Evolutionary conservation across 2,329 filamentous ascomycete species (phyloP).

Genomic region (Hymenoscyphus fructigenus): DNA sequence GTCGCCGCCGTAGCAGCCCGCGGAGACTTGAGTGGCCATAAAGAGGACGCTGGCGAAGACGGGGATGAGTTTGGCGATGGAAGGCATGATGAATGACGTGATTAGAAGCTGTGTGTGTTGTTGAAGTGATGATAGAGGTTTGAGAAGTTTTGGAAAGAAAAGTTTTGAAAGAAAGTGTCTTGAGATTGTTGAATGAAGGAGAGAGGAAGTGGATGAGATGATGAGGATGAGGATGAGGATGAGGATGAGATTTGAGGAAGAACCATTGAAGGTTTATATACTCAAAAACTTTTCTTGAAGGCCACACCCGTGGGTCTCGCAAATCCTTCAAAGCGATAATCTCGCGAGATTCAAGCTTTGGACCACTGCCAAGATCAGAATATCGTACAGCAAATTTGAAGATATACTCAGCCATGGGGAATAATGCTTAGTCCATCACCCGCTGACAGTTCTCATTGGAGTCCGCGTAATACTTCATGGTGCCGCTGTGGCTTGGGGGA

Average conservation of each 20-base stretch:
- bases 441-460: background rate
- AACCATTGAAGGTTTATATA: background rate
- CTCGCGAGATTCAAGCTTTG: background rate
- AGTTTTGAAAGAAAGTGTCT: background rate
- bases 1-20: background rate
- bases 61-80: slow-evolving; percentile 1
- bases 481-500: background rate
- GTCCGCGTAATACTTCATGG: background rate
- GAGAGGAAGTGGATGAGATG: background rate
- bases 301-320: background rate
- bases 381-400: background rate
- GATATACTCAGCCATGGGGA: slow-evolving; percentile 1
- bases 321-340: background rate
- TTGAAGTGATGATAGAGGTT: background rate
- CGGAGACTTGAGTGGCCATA: background rate
- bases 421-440: background rate
- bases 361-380: background rate
- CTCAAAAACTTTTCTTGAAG: background rate
- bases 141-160: background rate
- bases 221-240: background rate
- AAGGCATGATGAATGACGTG: background rate
- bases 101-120: background rate
- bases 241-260: background rate
- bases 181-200: background rate
- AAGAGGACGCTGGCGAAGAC: slow-evolving; percentile 1